Evolutionary conservation across 768 basidiomycete species (phyloP), one percentile per base, ranked within the genome.

Genomic region (Cystofilobasidium bisporidii): DNA sequence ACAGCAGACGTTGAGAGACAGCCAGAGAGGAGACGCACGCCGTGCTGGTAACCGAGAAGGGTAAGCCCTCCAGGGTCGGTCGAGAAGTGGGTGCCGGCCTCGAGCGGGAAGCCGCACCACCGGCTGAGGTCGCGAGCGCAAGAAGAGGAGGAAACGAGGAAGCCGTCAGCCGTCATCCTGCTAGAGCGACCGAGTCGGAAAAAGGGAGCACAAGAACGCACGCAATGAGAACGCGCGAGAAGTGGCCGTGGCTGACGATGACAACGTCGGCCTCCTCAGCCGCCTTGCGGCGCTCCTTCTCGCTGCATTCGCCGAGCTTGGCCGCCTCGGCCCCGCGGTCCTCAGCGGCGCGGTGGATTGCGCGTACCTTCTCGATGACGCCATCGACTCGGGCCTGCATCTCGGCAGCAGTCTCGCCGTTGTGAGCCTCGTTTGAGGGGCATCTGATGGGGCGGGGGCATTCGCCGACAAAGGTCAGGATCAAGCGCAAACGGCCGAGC

Each of bases 61-160:
- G 53, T 62, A 1, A 61, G 53, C 33, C 66, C 67, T 63, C 67
- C 63, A 41, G 60, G n/a, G 53, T 56, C 60, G 18, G 67, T 68
- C 41, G 67, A 53, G 30, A 68, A 68, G 61, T 68, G 63, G 43
- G 67, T 68, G 56, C 67, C 67, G n/a, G 67, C 61, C 43, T 41
- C 67, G 55, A 68, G 57, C 28, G 67, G 67, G 57, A 68, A 68
- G 11, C 67, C 67, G 38, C 67, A 68, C 67, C 67, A 68, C 38
- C 67, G 67, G 33, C 61, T 68, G 33, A 24, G 61, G 47, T n/a
- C 24, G 30, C 38, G 38, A 14, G 22, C 26, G 8, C 2, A 15
- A 14, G 1, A 59, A 38, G 38, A 22, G 30, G 30, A 14, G 15
- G 33, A 15, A 32, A n/a, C n/a, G n/a, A n/a, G n/a, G 1, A 12